Base-by-base conservation (phyloP, 129 eudicot genomes). In the Ambrosia trifida region DNA sequence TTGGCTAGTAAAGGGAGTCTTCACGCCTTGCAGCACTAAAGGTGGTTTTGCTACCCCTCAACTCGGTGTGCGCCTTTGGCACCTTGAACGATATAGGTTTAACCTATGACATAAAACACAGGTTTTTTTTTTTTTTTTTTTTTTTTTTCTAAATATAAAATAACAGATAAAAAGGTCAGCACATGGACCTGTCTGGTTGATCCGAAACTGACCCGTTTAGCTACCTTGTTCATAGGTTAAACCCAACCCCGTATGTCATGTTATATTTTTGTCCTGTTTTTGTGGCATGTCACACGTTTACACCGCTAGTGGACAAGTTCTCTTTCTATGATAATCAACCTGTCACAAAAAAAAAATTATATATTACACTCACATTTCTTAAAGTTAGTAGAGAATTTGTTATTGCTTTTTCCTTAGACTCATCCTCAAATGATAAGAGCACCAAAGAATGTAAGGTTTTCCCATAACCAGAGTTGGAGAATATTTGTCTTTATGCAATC, bases 401-500 rank as follows among this genome's bases (percentile, higher is more conserved):
- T 35, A 45, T 65, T 66, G 66, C 46, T 40, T 32, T 38, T 53
- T 75, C 57, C 17, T 44, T 13, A 40, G 28, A 67, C 60, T 54
- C 58, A 75, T 41, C 49, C 40, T 66, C 64, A 44, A 56, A 56
- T 75, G 73, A 45, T 75, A 67, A 75, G 73, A 67, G 79, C 67
- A 44, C 49, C 6, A 56, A 53, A 75, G 66, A 54, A 66, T 75
- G 67, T 75, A 75, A 75, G 79, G 79, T 66, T 30, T 64, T 64
- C 57, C 79, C 72, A 52, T 65, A 7, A 44, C 79, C 17, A 56
- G 60, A 59, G n/a, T 56, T 32, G 44, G 11, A 66, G 44, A 41
- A 41, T 53, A 17, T 43, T 54, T 56, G 68, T 75, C 68, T 66
- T 66, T 76, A 56, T 76, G 51, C 68, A 76, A 76, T n/a, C 44